Conservation (phyloP, 2,329 filamentous ascomycete species). For the Fusarium bulbicola region DNA sequence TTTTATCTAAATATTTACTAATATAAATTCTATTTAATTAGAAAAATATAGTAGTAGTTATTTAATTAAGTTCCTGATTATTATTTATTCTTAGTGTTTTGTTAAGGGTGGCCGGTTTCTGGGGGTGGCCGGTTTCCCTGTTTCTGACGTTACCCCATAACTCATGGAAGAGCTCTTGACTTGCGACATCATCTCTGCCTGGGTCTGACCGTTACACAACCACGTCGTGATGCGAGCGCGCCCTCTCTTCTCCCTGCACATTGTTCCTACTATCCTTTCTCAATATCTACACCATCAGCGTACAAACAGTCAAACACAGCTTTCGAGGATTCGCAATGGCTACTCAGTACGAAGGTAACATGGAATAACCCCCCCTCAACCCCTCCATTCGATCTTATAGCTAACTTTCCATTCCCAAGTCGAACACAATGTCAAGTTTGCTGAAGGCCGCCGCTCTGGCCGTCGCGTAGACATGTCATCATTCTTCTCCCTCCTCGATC, state of each 20-base stretch:
- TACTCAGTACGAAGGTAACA: constrained; percentile 65
- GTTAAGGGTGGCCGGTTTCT: too few relatives aligned
- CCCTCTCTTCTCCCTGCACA: background rate
- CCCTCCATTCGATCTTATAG: background rate
- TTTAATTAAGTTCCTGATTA: too few relatives aligned
- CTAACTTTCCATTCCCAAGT: constrained; percentile 53
- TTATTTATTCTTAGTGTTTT: too few relatives aligned
- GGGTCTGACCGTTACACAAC: constrained; percentile 22
- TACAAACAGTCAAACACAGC: background rate
- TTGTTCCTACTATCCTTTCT: background rate
- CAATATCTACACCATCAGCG: background rate
- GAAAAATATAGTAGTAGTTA: too few relatives aligned
- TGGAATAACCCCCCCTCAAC: background rate
- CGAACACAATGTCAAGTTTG: constrained; percentile 69
- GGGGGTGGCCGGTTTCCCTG: too few relatives aligned
- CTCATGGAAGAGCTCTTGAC: constrained; percentile 19
- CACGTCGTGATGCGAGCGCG: constrained; percentile 3
- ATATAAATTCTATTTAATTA: too few relatives aligned
- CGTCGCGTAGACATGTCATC: constrained; percentile 72
- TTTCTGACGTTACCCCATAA: too few relatives aligned
- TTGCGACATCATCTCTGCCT: constrained; percentile 38
- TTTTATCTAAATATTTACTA: too few relatives aligned
- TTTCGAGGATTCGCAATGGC: constrained; percentile 54
- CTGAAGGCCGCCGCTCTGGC: constrained; percentile 50
- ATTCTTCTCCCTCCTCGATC: constrained; percentile 67